A percentile compares a stretch with the other conserved stretches of the same genome.
phyloP scores from a whole-genome alignment of 441 rosid genomes.

The Geranium incanum region DNA sequence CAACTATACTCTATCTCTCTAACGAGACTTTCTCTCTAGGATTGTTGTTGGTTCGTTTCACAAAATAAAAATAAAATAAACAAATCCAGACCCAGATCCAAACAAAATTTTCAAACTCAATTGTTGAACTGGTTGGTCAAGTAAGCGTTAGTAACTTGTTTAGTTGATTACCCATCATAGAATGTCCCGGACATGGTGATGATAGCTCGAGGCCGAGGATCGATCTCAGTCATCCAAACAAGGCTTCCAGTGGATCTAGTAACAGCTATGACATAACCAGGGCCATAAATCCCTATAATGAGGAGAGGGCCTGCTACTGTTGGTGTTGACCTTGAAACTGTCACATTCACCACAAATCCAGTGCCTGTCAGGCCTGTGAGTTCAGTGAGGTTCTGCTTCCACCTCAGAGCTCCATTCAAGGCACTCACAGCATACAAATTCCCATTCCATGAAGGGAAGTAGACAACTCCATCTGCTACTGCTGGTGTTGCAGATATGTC shows the following conservation, averaged over 20 bases:
- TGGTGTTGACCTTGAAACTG: slow-evolving; percentile 29
- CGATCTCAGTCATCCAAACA: slow-evolving; percentile 28
- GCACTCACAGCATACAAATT: slow-evolving; percentile 37
- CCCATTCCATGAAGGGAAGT: slow-evolving; percentile 49
- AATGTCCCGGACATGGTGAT: slow-evolving; percentile 35
- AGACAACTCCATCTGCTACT: slow-evolving; percentile 30
- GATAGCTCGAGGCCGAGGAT: slow-evolving; percentile 25
- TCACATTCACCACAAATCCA: slow-evolving; percentile 23
- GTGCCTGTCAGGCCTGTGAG: slow-evolving; percentile 29
- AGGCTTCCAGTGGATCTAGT: slow-evolving; percentile 24
- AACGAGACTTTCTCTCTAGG: too few relatives aligned
- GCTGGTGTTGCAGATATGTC: slow-evolving; percentile 42
- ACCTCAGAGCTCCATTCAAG: slow-evolving; percentile 27
- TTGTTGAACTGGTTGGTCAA: too few relatives aligned
- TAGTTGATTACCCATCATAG: slow-evolving; percentile 21
- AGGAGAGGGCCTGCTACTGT: slow-evolving; percentile 25
- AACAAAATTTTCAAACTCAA: too few relatives aligned
- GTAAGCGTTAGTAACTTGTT: too few relatives aligned
- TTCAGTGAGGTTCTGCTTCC: slow-evolving; percentile 35
- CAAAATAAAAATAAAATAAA: too few relatives aligned
- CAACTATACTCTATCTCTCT: too few relatives aligned
- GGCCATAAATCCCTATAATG: slow-evolving; percentile 34
- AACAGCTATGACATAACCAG: slow-evolving; percentile 32
- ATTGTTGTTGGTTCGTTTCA: too few relatives aligned
- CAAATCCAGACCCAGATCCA: too few relatives aligned